Base-by-base conservation (phyloP, 352 stramenopile genomes). In the Globisporangium barbulae region DNA sequence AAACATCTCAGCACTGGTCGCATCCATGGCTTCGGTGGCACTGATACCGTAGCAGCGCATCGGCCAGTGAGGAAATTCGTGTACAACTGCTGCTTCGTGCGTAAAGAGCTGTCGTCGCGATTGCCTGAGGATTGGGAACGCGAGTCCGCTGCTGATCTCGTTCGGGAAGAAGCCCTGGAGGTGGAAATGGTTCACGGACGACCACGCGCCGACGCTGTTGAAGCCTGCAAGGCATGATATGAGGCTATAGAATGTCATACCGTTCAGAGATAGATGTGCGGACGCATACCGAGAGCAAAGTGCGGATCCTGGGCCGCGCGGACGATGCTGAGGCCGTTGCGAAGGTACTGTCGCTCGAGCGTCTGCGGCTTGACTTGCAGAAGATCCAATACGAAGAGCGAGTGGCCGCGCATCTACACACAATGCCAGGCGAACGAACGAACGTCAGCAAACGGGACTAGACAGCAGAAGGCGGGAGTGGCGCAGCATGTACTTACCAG, bases 131-230 rank as follows among this genome's bases (percentile, higher is more conserved):
- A 93, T 48, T 5, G 79, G 78, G 53, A 93, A 82, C 52, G 65
- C 76, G 19, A 25, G 22, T 3, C 6, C 54, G 44, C 41, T 49
- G 8, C 17, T 10, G 15, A 71, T 28, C 12, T 74, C 53, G 50
- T 69, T 37, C 39, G 84, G 76, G 61, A 86, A 89, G 37, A 81
- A 88, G 0, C 74, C 76, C 66, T 93, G 84, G 3, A 91, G 76
- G 37, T 93, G 84, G 50, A 86, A 84, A 57, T 93, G 81, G 53
- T 91, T 89, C 10, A 93, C 84, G 4, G 81, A 91, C 9, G 84
- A 88, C 84, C 84, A 93, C 17, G 84, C 84, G 21, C 84, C 84
- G 31, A 70, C 65, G 54, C 84, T 89, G 61, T 93, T 93, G 64
- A 90, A 93, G 5, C 81, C 84, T 79, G 33, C 22, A 50, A 39